Evolutionary conservation across 1,284 basidiomycete genomes (phyloP), one percentile per base, ranked within the genome.

Genomic region (Cutaneotrichosporon mucoides): DNA sequence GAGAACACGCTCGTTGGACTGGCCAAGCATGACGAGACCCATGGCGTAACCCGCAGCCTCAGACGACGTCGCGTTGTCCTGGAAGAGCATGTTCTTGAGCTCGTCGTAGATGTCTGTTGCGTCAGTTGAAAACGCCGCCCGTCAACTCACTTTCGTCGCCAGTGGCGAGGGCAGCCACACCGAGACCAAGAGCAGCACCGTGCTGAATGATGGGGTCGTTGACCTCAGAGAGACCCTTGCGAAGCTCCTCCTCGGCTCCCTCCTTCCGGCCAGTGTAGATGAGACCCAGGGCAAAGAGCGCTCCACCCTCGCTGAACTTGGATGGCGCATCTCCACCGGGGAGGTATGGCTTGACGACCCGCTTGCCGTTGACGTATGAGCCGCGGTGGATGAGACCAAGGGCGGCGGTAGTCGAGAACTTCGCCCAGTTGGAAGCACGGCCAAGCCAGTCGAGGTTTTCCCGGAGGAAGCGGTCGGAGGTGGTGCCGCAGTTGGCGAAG

Each of bases 351-450:
- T 88, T 88, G 36, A 98, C 85, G 55, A 97, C 90, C 53, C 86
- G 86, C 84, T 89, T 88, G 54, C 92, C 92, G 75, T 95, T 89
- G 68, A 91, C 86, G 71, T 92, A 89, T 73, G 92, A 93, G 47
- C 94, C 94, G 68, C 94, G 93, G 81, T 97, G 92, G 66, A 98
- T 96, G 54, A 97, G 90, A 68, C 94, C 94, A 33, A 98, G 85
- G 7, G 89, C 92, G 33, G 93, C 92, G 6, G 94, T 96, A 2
- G 93, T 90, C 6, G 91, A 90, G 79, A 97, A 98, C 73, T 97
- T 98, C 46, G 91, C 90, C 94, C 94, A 98, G 75, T 98, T 96
- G 44, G 88, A 88, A 2, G 94, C 94, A 61, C 90, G 83, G 33
- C 86, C 89, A 2, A 98, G 84, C 92, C 92, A 98, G 73, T 95